A percentile compares a stretch with the other conserved stretches of the same genome.
phyloP scores from a whole-genome alignment of 768 basidiomycete genomes.

The Lactifluus subvellereus region DNA sequence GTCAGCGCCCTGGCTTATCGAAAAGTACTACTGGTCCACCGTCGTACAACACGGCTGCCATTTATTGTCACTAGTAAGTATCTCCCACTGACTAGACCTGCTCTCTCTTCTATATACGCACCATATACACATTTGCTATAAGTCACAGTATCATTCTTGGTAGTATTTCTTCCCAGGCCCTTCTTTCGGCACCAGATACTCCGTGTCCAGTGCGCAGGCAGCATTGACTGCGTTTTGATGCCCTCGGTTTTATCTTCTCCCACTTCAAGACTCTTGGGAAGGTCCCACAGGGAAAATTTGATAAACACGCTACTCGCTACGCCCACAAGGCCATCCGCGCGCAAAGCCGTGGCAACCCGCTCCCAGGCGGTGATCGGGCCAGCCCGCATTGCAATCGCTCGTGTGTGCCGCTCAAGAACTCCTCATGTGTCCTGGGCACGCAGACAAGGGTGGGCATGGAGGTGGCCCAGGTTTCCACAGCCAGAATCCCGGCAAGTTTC shows the following conservation, averaged over 20 bases:
- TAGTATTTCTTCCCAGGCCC: no score
- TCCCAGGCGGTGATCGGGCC: constrained; percentile 80
- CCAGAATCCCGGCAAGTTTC: constrained; percentile 89
- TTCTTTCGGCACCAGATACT: constrained; percentile 74
- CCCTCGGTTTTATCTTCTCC: no score
- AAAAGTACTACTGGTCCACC: no score
- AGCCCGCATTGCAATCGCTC: constrained; percentile 71
- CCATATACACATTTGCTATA: not conserved
- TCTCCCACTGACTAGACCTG: no score
- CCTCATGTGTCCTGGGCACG: constrained; percentile 41
- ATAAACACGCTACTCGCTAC: constrained; percentile 70
- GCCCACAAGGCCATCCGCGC: constrained; percentile 18
- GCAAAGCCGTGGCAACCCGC: constrained; percentile 47
- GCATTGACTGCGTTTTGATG: constrained; percentile 46
- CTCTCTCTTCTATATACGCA: not conserved
- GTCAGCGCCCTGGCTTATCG: no score
- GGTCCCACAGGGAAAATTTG: constrained; percentile 89
- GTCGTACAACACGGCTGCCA: no score
- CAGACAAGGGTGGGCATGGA: constrained; percentile 58
- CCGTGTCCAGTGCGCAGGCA: constrained; percentile 73
- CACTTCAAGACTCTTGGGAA: constrained; percentile 75
- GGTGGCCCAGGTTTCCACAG: constrained; percentile 83
- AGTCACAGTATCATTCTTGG: no score
- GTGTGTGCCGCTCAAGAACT: constrained; percentile 50
- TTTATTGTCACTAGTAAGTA: no score